Base-by-base conservation (phyloP, 2,329 filamentous ascomycete species). In the Trichoderma asperellum region DNA sequence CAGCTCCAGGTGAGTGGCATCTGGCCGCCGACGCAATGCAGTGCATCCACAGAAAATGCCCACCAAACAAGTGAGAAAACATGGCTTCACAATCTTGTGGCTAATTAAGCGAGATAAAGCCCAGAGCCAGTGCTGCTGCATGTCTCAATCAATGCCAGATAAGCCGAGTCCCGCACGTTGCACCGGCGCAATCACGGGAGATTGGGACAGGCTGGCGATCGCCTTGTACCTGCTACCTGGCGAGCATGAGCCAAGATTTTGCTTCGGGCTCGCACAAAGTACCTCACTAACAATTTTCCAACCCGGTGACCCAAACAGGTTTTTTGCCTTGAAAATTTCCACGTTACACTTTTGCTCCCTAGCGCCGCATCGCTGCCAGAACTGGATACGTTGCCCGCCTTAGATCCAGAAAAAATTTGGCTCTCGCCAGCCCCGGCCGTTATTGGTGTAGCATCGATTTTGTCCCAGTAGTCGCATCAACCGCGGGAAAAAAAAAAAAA, bases 221-320 rank as follows among this genome's bases (percentile, higher is more conserved):
- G 70, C 60, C 75, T 37, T 74, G 74, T 66, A 76, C 72, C 53
- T 55, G 71, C 69, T 76, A 74, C 78, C 72, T 75, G 68, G 72
- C 74, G 72, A 74, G 73, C 71, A 71, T 72, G 72, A 73, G 72
- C 59, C 68, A 43, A 56, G 61, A 60, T 69, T 69, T 64, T 59
- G 70, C 64, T 72, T 71, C 52, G 53, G 68, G 65, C 55, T 35
- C 60, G 37, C 27, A 57, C 52, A 65, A 81, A 73, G 80, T 81
- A 81, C 73, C 76, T 56, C 79, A 71, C 74, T 81, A 81, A 81
- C 79, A 81, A 80, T 80, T 80, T 75, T 59, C 63, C 64, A 52
- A 61, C 52, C 57, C 40, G 61, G 71, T 65, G 53, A 75, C 71
- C 63, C 70, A 35, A 57, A 59, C 47, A 55, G 49, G 16, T 43